Percentiles rank a stretch among this genome's conserved stretches.
phyloP scores from a whole-genome alignment of 371 early-diverging fungal genomes.

The Syncephalastrum sp. region DNA sequence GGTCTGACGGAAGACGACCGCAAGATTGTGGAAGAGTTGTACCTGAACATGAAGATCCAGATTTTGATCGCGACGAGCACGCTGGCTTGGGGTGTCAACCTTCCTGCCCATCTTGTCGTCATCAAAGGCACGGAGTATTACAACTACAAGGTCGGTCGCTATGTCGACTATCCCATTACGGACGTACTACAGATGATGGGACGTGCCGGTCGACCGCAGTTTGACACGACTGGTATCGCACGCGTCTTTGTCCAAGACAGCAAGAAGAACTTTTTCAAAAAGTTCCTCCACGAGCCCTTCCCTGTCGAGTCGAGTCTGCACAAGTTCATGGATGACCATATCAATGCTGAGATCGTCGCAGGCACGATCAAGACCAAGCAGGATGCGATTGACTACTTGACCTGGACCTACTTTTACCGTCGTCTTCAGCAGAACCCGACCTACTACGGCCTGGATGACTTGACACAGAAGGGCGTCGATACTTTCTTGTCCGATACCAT shows the following conservation, averaged over 20 bases:
- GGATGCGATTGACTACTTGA: constrained; percentile 91
- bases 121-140: constrained; percentile 98
- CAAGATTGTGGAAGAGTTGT: constrained; percentile 91
- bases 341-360: constrained; percentile 90
- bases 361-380: constrained; percentile 85
- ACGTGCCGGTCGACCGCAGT: constrained; percentile 98
- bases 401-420: constrained; percentile 94
- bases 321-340: constrained; percentile 76
- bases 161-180: constrained; percentile 93
- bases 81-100: constrained; percentile 99
- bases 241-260: constrained; percentile 85
- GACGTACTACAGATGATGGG: constrained; percentile 99
- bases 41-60: constrained; percentile 90
- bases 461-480: constrained; percentile 66
- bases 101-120: constrained; percentile 98
- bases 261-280: constrained; percentile 96
- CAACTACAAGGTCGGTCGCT: constrained; percentile 84
- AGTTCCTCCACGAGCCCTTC: constrained; percentile 92
- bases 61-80: constrained; percentile 97
- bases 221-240: constrained; percentile 88
- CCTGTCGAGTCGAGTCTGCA: constrained; percentile 88
- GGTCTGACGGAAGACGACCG: constrained; percentile 92
- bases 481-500: constrained; percentile 75
- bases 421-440: constrained; percentile 91
- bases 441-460: constrained; percentile 89